Percentiles rank a stretch among this genome's conserved stretches.
These are phyloP conservation scores for Chara braunii DNA, from an alignment of 139 green algal genomes.

Conservation along the genomic window DNA sequence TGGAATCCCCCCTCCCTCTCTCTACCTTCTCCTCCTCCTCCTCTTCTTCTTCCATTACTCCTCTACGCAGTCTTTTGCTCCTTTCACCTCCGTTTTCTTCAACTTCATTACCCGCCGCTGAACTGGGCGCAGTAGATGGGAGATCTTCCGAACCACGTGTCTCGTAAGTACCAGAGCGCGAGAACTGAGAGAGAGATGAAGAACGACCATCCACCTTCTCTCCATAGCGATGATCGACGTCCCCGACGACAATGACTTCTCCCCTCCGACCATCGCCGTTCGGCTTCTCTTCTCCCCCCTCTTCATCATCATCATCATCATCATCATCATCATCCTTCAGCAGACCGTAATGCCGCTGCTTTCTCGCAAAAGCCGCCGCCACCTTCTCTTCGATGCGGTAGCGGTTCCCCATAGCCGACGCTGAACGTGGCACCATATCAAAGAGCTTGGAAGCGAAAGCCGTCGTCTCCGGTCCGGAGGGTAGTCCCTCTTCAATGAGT, in stretches of 20 bases:
- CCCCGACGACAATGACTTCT: not conserved
- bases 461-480: not conserved
- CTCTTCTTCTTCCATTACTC: too few relatives aligned
- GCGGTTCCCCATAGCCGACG: not conserved
- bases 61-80: not conserved
- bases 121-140: not conserved
- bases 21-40: too few relatives aligned
- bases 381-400: constrained; percentile 31
- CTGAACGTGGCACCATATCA: not conserved
- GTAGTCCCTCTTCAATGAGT: not conserved
- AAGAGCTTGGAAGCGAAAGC: not conserved
- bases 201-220: not conserved
- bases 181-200: not conserved
- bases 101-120: not conserved
- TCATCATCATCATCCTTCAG: constrained; percentile 33
- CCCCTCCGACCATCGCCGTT: not conserved
- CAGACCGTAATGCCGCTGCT: constrained; percentile 23
- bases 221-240: not conserved
- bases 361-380: constrained; percentile 22
- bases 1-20: too few relatives aligned
- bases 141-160: not conserved
- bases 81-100: not conserved
- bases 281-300: constrained; percentile 9
- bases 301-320: constrained; percentile 27
- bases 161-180: not conserved